phyloP scores from a whole-genome alignment of 2,329 filamentous ascomycete species.

The Scopulariopsis brevicaulis region DNA sequence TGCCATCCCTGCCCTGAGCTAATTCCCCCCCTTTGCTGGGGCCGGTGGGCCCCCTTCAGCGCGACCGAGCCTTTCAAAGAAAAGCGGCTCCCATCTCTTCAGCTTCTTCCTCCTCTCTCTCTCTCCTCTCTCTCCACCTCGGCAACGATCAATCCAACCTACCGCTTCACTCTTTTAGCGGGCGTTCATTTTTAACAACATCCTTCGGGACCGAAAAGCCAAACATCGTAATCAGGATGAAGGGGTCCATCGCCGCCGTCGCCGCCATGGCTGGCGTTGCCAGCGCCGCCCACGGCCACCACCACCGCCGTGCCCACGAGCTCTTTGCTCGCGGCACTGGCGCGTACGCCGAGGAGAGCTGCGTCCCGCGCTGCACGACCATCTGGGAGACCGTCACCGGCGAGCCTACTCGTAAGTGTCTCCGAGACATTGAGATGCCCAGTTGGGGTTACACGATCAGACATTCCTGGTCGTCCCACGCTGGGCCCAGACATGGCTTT shows the following conservation, averaged over 20 bases:
- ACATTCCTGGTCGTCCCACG: not conserved
- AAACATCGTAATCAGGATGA: slow-evolving; percentile 46
- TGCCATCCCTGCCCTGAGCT: not conserved
- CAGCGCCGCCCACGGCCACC: slow-evolving; percentile 29
- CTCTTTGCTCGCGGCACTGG: slow-evolving; percentile 40
- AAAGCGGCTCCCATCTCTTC: not conserved
- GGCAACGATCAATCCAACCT: slow-evolving; percentile 33
- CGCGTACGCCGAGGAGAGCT: slow-evolving; percentile 17
- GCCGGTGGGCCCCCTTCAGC: not conserved
- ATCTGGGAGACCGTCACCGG: slow-evolving; percentile 63
- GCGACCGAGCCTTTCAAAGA: not conserved
- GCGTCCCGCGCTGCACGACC: slow-evolving; percentile 56
- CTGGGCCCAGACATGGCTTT: not conserved
- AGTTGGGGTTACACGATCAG: not conserved
- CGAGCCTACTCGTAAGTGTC: slow-evolving; percentile 47
- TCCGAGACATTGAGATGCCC: not conserved
- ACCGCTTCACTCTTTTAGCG: slow-evolving; percentile 87
- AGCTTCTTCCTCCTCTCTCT: not conserved
- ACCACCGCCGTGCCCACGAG: slow-evolving; percentile 53
- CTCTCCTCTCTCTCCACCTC: slow-evolving; percentile 17
- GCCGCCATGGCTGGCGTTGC: slow-evolving; percentile 45
- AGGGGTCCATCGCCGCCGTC: slow-evolving; percentile 55
- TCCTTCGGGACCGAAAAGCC: slow-evolving; percentile 11
- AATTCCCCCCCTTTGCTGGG: not conserved
- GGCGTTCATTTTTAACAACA: slow-evolving; percentile 50